Conservation (phyloP, 768 basidiomycete genomes). For the Austroboletus festivus region DNA sequence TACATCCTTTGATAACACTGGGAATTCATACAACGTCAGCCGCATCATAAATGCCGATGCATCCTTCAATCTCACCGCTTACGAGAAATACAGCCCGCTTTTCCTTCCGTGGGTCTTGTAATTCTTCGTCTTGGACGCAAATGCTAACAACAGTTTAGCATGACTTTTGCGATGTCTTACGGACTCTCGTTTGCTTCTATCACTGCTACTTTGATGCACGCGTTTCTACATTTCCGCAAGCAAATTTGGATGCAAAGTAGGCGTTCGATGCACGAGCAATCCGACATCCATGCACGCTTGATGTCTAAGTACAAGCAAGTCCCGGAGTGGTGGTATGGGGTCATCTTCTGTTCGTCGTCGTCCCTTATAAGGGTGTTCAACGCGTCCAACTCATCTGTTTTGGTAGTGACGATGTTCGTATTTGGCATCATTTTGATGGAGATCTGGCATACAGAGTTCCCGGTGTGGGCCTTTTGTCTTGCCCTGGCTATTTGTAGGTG, state of each 20-base stretch:
- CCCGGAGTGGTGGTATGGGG: conserved; percentile 58
- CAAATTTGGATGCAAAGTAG: conserved; percentile 73
- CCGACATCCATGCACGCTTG: conserved; percentile 65
- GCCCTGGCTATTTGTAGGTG: conserved; percentile 26
- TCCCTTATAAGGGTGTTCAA: no score
- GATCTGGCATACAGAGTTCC: conserved; percentile 53
- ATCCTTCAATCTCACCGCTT: conserved; percentile 54
- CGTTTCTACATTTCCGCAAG: conserved; percentile 72
- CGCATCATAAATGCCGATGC: conserved; percentile 51
- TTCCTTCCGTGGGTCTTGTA: conserved; percentile 44
- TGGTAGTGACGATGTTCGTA: conserved; percentile 51
- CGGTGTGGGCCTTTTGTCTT: conserved; percentile 42
- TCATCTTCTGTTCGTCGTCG: conserved; percentile 24
- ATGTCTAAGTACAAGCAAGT: conserved; percentile 57
- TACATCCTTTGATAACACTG: conserved; percentile 64
- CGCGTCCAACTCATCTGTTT: no score
- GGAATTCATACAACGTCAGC: conserved; percentile 53
- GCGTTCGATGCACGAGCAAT: conserved; percentile 71
- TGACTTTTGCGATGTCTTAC: conserved; percentile 76
- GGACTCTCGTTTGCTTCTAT: conserved; percentile 80
- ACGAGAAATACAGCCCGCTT: conserved; percentile 57
- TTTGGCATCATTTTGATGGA: conserved; percentile 59
- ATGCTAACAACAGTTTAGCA: conserved; percentile 14
- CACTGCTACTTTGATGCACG: conserved; percentile 71
- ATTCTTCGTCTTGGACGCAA: not conserved